Evolutionary conservation across 2,329 filamentous ascomycete genomes (phyloP).

Genomic region (Knoxdaviesia capensis): DNA sequence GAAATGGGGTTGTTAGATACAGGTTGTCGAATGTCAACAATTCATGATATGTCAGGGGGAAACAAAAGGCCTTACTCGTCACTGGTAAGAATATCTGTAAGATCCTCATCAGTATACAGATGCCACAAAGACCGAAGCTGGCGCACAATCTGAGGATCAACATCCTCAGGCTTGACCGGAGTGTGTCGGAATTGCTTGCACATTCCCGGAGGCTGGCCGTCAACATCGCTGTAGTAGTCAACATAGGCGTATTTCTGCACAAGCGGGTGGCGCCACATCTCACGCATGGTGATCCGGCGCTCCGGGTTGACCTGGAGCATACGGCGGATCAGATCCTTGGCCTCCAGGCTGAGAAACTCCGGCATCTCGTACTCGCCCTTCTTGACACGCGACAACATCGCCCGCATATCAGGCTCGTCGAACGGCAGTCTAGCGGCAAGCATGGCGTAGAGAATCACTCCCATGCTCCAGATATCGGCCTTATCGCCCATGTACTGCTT

Average conservation of each 20-base stretch:
- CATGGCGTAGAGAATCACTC: constrained; percentile 76
- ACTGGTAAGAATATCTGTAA: constrained; percentile 48
- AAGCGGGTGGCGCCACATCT: constrained; percentile 79
- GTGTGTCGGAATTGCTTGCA: constrained; percentile 42
- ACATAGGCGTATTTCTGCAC: constrained; percentile 65
- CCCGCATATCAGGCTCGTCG: constrained; percentile 40
- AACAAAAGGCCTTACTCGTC: constrained; percentile 30
- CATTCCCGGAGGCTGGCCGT: constrained; percentile 31
- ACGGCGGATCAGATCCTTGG: constrained; percentile 54
- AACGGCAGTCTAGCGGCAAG: constrained; percentile 74
- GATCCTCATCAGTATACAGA: constrained; percentile 51
- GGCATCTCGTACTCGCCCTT: constrained; percentile 41
- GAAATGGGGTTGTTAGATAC: constrained; percentile 8
- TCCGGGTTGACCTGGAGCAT: constrained; percentile 67
- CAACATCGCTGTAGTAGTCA: constrained; percentile 39
- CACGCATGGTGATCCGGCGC: constrained; percentile 55
- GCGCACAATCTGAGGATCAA: constrained; percentile 65
- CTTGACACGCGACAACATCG: constrained; percentile 41
- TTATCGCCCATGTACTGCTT: constrained; percentile 63
- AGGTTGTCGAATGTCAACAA: neutral
- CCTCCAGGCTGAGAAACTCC: constrained; percentile 42
- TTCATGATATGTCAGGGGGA: neutral
- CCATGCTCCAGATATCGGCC: constrained; percentile 89
- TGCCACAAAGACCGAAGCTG: constrained; percentile 88
- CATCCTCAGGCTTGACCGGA: constrained; percentile 38